Base-by-base conservation (phyloP, 345 rosid genomes). In the Barbarea vulgaris region DNA sequence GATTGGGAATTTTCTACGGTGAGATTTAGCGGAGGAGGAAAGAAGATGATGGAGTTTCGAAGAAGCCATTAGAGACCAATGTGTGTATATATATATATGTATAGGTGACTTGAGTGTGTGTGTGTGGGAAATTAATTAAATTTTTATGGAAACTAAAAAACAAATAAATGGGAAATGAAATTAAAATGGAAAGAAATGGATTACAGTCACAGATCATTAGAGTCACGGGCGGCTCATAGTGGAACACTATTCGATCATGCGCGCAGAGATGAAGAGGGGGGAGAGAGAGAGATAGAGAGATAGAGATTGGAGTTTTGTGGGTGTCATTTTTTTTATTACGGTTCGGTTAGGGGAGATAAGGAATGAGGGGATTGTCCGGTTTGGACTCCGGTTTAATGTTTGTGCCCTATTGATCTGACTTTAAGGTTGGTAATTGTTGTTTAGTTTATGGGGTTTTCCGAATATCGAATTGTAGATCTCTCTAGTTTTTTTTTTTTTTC, bases 211-310 rank as follows among this genome's bases (percentile, higher is more conserved):
- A 61, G 70, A 67, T 70, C 82, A 79, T 74, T 63, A 68, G 66
- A 63, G 70, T 79, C 82, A 79, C 82, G 82, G 78, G 76, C 11
- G 67, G 70, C 11, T 25, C 56, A 9, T 74, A 74, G 77, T 68
- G 65, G 76, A 69, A 62, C 73, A 73, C 78, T 78, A 44, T 60
- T 44, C 52, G 77, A 78, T 67, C 69, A 73, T 67, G 80, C 80
- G 80, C 75, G 56, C 76, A 77, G 75, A 69, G 70, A 70, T 9
- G 56, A 28, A 28, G 52, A 17, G 80, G 18, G 5, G 71, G 21
- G 22, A 74, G 59, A 56, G 59, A 48, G 56, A 37, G 25, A 52
- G 25, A 75, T 53, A 57, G 53, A 39, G 57, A 50, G 28, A 67
- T n/a, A 1, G 55, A 47, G 50, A 42, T 66, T 67, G 81, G 81